A percentile compares a stretch with the other conserved stretches of the same genome.
phyloP scores from a whole-genome alignment of 1,139 yeast species.

The Zygosaccharomyces pseudobailii region DNA sequence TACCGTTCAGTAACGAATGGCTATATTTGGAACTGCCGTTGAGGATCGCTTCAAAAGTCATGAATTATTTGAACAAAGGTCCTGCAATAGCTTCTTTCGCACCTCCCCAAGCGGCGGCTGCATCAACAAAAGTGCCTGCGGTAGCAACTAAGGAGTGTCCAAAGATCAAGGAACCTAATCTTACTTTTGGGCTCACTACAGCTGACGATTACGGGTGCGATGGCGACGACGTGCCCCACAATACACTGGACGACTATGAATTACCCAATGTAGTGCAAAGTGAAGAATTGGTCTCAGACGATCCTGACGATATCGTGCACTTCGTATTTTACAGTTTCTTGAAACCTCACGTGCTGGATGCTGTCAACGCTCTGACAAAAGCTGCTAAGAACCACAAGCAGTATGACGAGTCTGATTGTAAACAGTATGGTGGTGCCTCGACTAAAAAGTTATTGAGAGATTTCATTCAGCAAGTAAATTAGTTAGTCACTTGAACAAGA shows the following conservation, averaged over 20 bases:
- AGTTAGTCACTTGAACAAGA: background rate
- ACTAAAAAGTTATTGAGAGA: conserved; percentile 47
- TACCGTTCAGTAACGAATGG: conserved; percentile 87
- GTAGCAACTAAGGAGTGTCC: conserved; percentile 23
- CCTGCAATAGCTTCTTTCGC: conserved; percentile 19
- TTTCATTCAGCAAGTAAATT: conserved; percentile 27
- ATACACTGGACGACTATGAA: conserved; percentile 50
- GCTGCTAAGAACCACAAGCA: conserved; percentile 7
- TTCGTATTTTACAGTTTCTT: conserved; percentile 77
- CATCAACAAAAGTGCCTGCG: background rate
- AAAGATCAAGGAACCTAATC: conserved; percentile 21
- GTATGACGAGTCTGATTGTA: conserved; percentile 31
- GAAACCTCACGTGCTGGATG: conserved; percentile 55
- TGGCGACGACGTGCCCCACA: conserved; percentile 89
- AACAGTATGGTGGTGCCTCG: conserved; percentile 47
- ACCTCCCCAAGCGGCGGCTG: conserved; percentile 15
- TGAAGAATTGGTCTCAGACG: conserved; percentile 27
- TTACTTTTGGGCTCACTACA: conserved; percentile 64
- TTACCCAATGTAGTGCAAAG: conserved; percentile 73
- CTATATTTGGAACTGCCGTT: conserved; percentile 33
- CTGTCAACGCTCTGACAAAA: conserved; percentile 40
- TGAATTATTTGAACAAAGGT: conserved; percentile 29
- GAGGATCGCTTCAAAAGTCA: conserved; percentile 29
- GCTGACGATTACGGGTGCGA: conserved; percentile 74
- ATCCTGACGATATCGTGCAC: conserved; percentile 44